phyloP scores from a whole-genome alignment of 805 yeast species.

The Nakazawaea holstii region DNA sequence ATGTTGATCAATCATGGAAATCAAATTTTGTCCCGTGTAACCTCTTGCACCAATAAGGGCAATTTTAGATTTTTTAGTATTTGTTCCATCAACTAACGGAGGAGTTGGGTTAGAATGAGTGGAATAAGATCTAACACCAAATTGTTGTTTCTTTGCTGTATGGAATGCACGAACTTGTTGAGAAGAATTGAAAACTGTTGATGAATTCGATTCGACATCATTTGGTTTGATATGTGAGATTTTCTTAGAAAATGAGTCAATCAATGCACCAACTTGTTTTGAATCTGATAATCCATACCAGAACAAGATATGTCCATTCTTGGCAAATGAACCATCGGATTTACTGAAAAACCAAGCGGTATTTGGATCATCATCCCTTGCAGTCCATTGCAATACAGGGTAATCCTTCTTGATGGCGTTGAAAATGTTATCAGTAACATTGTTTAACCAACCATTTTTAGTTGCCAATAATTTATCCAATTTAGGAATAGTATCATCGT shows the following conservation, averaged over 20 bases:
- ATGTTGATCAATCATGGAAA: conserved; percentile 80
- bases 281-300: conserved; percentile 87
- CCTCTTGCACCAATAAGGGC: conserved; percentile 99
- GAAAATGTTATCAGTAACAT: conserved; percentile 93
- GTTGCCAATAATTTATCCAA: conserved; percentile 85
- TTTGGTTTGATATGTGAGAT: conserved; percentile 32
- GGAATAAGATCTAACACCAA: conserved; percentile 23
- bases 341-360: conserved; percentile 87
- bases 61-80: conserved; percentile 60
- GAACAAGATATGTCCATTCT: conserved; percentile 83
- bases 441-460: conserved; percentile 94
- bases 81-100: conserved; percentile 61
- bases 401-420: conserved; percentile 72
- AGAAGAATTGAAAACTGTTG: conserved; percentile 39
- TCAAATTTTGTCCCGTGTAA: conserved; percentile 90
- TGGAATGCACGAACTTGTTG: conserved; percentile 50
- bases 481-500: conserved; percentile 47
- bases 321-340: conserved; percentile 90
- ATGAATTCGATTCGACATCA: conserved; percentile 20
- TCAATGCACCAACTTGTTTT: conserved; percentile 54
- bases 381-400: conserved; percentile 76
- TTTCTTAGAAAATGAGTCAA: conserved; percentile 44
- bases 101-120: conserved; percentile 59
- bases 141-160: conserved; percentile 22
- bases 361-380: conserved; percentile 85